A percentile compares a stretch with the other conserved stretches of the same genome.
These are phyloP conservation scores for Cladosporium sp. DNA, from an alignment of 2,329 filamentous ascomycete species.

Conservation along the genomic window DNA sequence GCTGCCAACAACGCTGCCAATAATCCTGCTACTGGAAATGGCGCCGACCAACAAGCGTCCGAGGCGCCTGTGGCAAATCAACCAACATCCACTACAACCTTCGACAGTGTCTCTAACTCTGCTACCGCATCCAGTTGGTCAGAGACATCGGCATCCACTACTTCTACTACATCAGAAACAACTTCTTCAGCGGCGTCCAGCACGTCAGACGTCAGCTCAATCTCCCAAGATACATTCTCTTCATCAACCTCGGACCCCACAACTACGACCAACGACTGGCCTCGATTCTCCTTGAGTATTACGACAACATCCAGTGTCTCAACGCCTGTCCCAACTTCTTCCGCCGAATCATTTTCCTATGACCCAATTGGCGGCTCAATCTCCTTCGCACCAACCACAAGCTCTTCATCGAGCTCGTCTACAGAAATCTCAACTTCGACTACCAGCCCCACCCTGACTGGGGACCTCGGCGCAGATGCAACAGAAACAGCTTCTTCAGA, in stretches of 20 bases:
- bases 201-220: not conserved
- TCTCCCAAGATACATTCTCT: not conserved
- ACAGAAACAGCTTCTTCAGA: constrained; percentile 10
- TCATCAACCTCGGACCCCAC: constrained; percentile 1
- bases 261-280: not conserved
- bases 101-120: constrained; percentile 7
- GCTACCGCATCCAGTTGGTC: not conserved
- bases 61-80: not conserved
- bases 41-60: not conserved
- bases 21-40: not conserved
- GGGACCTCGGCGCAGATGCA: not conserved
- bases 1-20: not conserved
- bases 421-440: not conserved
- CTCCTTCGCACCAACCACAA: not conserved
- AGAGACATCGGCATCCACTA: not conserved
- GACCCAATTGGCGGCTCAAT: constrained; percentile 3
- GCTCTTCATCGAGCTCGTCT: not conserved
- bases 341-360: not conserved
- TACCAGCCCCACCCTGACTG: not conserved
- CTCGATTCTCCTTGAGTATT: constrained; percentile 1
- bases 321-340: not conserved
- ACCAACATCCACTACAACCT: constrained; percentile 1
- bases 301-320: not conserved
- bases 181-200: not conserved
- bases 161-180: not conserved